Percentiles rank a stretch among this genome's conserved stretches.
Evolutionary conservation across 768 basidiomycete genomes (phyloP).

Genomic region (Russula dissimulans): DNA sequence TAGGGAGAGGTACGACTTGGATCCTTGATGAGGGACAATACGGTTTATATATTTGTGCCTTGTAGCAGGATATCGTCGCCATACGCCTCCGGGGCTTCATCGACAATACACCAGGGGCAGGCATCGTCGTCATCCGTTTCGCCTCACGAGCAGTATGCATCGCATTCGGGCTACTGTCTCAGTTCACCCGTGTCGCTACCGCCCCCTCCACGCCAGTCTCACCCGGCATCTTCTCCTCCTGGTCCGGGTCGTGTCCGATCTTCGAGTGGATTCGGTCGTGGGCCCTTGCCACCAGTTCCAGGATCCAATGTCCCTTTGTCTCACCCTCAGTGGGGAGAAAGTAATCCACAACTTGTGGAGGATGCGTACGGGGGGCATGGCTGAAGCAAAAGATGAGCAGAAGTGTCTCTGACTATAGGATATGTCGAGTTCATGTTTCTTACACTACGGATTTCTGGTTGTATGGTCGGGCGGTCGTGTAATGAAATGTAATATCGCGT

Average conservation of each 20-base stretch:
- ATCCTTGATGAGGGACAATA: background rate
- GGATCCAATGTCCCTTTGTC: background rate
- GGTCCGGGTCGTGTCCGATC: background rate
- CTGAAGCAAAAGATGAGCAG: background rate
- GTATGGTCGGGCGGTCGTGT: too few relatives aligned
- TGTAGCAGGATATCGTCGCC: background rate
- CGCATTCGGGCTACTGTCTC: background rate
- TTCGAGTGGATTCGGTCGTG: background rate
- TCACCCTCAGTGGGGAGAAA: constrained; percentile 1
- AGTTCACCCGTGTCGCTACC: background rate
- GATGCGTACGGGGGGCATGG: constrained; percentile 6
- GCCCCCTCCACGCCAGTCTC: background rate
- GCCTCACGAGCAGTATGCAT: background rate
- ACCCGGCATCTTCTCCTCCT: background rate
- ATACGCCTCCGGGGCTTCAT: background rate
- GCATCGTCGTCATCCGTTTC: background rate
- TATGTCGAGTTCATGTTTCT: background rate
- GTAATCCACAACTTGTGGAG: constrained; percentile 7
- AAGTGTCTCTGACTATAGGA: background rate
- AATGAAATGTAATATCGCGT: too few relatives aligned
- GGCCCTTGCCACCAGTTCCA: constrained; percentile 4
- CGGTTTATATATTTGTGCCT: background rate
- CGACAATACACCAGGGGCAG: background rate
- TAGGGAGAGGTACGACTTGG: background rate
- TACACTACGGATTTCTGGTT: background rate